phyloP scores from a whole-genome alignment of 805 yeast species.

The Starmerella floricola region DNA sequence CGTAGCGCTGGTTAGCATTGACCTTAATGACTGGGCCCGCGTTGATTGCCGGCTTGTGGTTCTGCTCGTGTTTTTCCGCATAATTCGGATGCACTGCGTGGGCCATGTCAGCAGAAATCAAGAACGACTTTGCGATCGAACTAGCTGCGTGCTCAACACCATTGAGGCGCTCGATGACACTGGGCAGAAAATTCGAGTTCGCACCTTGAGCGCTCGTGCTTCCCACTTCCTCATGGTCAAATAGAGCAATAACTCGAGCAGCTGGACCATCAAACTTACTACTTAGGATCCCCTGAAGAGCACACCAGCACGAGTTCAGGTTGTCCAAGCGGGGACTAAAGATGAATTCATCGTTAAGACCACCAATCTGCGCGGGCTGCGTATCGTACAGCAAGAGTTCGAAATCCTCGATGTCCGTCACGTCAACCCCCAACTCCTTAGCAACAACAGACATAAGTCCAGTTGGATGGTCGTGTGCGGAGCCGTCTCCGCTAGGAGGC shows the following conservation, averaged over 20 bases:
- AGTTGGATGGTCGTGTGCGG: constrained; percentile 52
- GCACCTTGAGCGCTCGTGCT: constrained; percentile 95
- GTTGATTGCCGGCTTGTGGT: constrained; percentile 71
- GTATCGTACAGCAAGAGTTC: constrained; percentile 78
- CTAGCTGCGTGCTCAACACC: constrained; percentile 37
- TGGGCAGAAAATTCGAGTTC: constrained; percentile 78
- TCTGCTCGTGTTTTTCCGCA: constrained; percentile 55
- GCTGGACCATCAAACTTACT: constrained; percentile 33
- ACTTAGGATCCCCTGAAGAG: constrained; percentile 56
- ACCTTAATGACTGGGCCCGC: constrained; percentile 85
- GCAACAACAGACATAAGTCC: constrained; percentile 62
- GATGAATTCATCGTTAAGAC: constrained; percentile 77
- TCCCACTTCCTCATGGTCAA: constrained; percentile 95
- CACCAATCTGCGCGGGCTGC: constrained; percentile 74
- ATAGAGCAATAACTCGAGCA: constrained; percentile 57
- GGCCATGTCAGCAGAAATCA: constrained; percentile 89
- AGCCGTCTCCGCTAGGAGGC: constrained; percentile 38
- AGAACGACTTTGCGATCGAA: constrained; percentile 50
- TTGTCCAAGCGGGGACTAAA: constrained; percentile 89
- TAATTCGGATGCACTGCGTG: constrained; percentile 97
- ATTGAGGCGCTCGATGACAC: constrained; percentile 58
- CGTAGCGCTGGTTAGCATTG: constrained; percentile 91
- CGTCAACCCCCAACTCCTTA: constrained; percentile 41
- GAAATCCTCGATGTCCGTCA: constrained; percentile 68
- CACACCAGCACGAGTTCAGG: constrained; percentile 73